A percentile compares a stretch with the other conserved stretches of the same genome.
phyloP scores from a whole-genome alignment of 345 rosid species.

The Salix exigua region DNA sequence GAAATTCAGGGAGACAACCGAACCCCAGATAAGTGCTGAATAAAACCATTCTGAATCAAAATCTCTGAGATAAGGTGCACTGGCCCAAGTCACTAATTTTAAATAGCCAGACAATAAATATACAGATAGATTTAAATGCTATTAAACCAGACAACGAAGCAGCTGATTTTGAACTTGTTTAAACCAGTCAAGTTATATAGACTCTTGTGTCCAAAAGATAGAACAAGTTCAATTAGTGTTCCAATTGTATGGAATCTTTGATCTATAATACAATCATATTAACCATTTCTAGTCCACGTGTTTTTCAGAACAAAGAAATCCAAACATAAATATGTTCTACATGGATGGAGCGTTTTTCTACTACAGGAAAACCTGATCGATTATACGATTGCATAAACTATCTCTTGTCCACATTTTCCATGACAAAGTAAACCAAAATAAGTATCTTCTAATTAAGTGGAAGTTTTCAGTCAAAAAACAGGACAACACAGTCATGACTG shows the following conservation, averaged over 20 bases:
- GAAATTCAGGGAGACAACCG: not conserved
- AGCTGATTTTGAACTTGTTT: not conserved
- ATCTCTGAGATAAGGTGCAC: not conserved
- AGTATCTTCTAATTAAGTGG: not conserved
- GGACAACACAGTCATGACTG: not conserved
- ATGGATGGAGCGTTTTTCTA: not conserved
- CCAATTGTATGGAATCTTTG: not conserved
- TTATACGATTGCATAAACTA: not conserved
- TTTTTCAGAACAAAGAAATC: not conserved
- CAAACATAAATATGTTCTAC: not conserved
- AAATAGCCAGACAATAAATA: not conserved
- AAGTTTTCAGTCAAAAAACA: not conserved
- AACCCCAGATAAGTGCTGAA: not conserved
- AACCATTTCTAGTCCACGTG: not conserved
- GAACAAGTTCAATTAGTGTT: not conserved
- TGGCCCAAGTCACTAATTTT: not conserved
- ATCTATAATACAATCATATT: not conserved
- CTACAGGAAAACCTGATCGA: not conserved
- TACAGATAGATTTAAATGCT: not conserved
- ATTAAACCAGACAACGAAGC: not conserved
- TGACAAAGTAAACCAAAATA: not conserved
- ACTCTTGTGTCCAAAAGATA: not conserved
- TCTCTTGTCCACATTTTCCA: not conserved
- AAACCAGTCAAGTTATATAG: not conserved
- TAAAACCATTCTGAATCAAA: not conserved